Evolutionary conservation across 2,329 filamentous ascomycete species (phyloP).

Genomic region (Lecanicillium sp.): DNA sequence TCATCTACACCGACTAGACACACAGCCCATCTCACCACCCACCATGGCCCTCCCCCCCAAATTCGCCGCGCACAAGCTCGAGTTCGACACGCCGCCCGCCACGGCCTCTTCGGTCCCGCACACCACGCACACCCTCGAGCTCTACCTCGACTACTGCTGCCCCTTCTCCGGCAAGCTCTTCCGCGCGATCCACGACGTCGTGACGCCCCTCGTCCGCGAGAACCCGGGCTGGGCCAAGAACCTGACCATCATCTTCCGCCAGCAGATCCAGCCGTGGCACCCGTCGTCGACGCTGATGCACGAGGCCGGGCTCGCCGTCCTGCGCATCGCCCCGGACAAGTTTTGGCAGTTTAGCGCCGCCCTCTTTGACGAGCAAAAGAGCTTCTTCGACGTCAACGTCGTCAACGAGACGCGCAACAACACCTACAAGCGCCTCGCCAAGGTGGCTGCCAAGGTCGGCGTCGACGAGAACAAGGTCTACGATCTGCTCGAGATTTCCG

Average conservation of each 20-base stretch:
- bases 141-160: conserved; percentile 86
- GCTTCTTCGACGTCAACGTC: conserved; percentile 78
- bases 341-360: conserved; percentile 75
- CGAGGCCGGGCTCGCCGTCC: conserved; percentile 78
- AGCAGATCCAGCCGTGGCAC: conserved; percentile 93
- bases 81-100: conserved; percentile 31
- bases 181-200: conserved; percentile 60
- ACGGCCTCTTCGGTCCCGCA: conserved; percentile 29
- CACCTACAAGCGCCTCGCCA: conserved; percentile 73
- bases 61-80: conserved; percentile 65
- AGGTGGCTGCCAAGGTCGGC: conserved; percentile 61
- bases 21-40: background rate
- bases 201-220: conserved; percentile 56
- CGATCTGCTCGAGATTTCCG: conserved; percentile 58
- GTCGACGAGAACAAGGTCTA: conserved; percentile 66
- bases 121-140: conserved; percentile 51
- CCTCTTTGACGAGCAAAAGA: conserved; percentile 58
- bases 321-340: conserved; percentile 57
- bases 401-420: conserved; percentile 78
- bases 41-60: conserved; percentile 70
- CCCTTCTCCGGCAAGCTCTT: conserved; percentile 65
- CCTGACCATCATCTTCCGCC: conserved; percentile 75
- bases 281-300: conserved; percentile 74
- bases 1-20: too few species aligned
- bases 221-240: conserved; percentile 48